A percentile compares a stretch with the other conserved stretches of the same genome.
These are phyloP conservation scores for Saururus chinensis DNA, from an alignment of 164 flowering plant genomes.

Conservation along the genomic window DNA sequence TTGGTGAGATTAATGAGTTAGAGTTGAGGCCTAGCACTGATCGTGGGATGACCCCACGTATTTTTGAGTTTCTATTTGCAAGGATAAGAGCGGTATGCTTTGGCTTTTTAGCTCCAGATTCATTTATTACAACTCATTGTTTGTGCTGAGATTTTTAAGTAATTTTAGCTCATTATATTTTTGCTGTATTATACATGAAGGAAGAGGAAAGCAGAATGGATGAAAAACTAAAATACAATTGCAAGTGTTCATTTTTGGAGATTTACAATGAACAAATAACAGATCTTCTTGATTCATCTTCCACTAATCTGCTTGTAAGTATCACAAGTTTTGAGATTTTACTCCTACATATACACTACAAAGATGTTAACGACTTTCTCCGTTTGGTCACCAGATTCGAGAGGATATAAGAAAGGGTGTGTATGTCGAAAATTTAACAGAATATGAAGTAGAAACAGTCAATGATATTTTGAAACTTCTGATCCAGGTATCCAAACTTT, in stretches of 20 bases:
- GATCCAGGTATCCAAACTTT: conserved; percentile 38
- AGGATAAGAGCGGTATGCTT: conserved; percentile 80
- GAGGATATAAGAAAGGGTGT: conserved; percentile 89
- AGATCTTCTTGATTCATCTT: conserved; percentile 92
- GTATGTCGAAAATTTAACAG: conserved; percentile 93
- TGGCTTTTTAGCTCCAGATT: neutral
- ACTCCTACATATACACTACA: neutral
- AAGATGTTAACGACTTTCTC: neutral
- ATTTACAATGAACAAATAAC: conserved; percentile 97
- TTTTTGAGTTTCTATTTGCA: conserved; percentile 91
- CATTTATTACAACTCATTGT: neutral
- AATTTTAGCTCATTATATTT: neutral
- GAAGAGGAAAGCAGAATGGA: conserved; percentile 90
- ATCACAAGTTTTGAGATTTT: neutral
- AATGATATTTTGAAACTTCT: conserved; percentile 72
- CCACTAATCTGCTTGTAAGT: conserved; percentile 80
- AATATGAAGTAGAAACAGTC: conserved; percentile 78
- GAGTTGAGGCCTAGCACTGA: conserved; percentile 64
- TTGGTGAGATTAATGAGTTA: conserved; percentile 78
- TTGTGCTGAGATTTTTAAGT: neutral
- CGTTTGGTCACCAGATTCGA: conserved; percentile 43
- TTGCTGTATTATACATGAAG: conserved; percentile 27
- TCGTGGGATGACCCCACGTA: conserved; percentile 95
- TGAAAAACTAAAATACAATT: conserved; percentile 64
- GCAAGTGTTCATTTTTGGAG: conserved; percentile 97